Evolutionary conservation across 352 stramenopile genomes (phyloP).

Genomic region (Globisporangium orthogonon): DNA sequence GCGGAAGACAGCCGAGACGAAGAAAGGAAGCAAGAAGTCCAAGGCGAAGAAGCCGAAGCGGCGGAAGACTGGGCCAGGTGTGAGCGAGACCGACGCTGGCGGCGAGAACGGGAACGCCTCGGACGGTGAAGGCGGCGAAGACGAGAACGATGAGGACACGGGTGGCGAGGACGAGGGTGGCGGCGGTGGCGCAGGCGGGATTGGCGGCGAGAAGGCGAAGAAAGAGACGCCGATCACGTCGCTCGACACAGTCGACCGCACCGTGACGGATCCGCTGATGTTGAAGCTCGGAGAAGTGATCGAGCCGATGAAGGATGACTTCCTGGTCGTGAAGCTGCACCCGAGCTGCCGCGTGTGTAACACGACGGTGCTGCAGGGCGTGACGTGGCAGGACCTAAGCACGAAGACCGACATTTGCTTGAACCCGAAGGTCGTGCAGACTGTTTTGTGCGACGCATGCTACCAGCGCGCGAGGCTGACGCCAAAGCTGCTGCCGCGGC

Average conservation of each 20-base stretch:
- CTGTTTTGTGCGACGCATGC: conserved; percentile 68
- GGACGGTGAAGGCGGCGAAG: conserved; percentile 28
- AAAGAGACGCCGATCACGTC: conserved; percentile 37
- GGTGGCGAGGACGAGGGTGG: conserved; percentile 6
- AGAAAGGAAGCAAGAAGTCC: conserved; percentile 68
- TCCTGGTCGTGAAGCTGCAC: conserved; percentile 84
- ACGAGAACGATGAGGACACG: conserved; percentile 31
- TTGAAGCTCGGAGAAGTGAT: conserved; percentile 83
- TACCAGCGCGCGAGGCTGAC: conserved; percentile 58
- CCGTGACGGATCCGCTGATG: conserved; percentile 75
- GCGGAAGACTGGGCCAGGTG: conserved; percentile 34
- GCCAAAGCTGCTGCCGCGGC: conserved; percentile 34
- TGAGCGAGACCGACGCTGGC: conserved; percentile 25
- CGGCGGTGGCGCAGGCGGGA: not conserved
- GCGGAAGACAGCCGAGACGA: conserved; percentile 25
- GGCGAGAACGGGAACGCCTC: conserved; percentile 35
- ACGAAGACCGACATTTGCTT: conserved; percentile 57
- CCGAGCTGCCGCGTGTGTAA: conserved; percentile 81
- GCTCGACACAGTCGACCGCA: conserved; percentile 57
- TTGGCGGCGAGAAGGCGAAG: conserved; percentile 22
- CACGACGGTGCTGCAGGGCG: conserved; percentile 59
- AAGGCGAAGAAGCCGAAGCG: conserved; percentile 79
- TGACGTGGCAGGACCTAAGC: conserved; percentile 53
- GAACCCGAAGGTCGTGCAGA: conserved; percentile 64
- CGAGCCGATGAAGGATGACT: conserved; percentile 89